Base-by-base conservation (phyloP, 164 flowering plant genomes). In the Stephania japonica region DNA sequence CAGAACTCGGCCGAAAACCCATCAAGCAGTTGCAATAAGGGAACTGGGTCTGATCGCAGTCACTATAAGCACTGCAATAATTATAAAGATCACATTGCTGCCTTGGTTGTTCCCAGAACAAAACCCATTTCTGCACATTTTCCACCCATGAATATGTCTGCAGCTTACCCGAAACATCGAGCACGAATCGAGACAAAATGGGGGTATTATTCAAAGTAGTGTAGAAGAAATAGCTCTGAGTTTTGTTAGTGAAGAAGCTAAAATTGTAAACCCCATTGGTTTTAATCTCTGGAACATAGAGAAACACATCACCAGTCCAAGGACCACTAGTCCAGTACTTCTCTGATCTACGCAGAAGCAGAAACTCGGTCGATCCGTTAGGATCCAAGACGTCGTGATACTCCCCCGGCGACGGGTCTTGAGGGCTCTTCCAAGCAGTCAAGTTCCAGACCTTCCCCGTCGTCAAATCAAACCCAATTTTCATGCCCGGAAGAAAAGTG, bases 321-420 rank as follows among this genome's bases (percentile, higher is more conserved):
- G 61, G 61, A 4, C 61, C 61, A 13, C 61, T 53, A 53, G 61
- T 53, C 61, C 61, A 53, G n/a, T 72, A 23, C 13, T 43, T 71
- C 4, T 19, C 38, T 42, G 71, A 63, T 13, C 81, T 81, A 24
- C 78, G 74, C 84, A 80, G 72, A 0, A 82, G 49, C 43, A 80
- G 53, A 3, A 73, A 53, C 61, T 53, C 19, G 2, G 18, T 10
- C 6, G 19, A 13, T 5, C 14, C 18, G 2, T 8, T 72, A 12
- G 78, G 70, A 24, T 66, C 70, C 27, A 82, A 4, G 6, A 75
- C 77, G 12, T 24, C 21, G n/a, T 80, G 61, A 61, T 74, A 82
- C 6, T 38, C 67, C 14, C 88, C 88, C 5, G 11, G 1, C 0
- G 82, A 73, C 7, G 88, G 88, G 77, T 85, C 82, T 0, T 75